A percentile compares a stretch with the other conserved stretches of the same genome.
Conservation (phyloP, 140 eudicot species). For the Ambrosia hybrid region DNA sequence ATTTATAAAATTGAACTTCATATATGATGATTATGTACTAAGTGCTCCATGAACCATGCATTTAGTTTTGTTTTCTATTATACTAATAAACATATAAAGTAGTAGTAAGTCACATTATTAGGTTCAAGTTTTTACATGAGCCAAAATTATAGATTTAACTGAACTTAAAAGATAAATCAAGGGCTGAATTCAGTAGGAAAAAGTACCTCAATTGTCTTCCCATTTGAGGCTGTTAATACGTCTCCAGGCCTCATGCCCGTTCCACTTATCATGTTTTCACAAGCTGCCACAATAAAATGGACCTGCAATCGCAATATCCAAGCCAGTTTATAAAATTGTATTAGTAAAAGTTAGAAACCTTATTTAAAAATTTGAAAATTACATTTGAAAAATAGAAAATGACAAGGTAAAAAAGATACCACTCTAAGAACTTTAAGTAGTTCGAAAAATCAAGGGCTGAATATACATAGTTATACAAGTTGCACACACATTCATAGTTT, state of each 20-base stretch:
- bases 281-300: conserved; percentile 94
- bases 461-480: neutral
- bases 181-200: neutral
- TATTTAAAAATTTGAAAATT: neutral
- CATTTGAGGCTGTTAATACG: conserved; percentile 87
- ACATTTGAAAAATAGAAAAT: neutral
- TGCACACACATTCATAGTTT: neutral
- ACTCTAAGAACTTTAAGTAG: conserved; percentile 10
- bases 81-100: neutral
- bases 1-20: neutral
- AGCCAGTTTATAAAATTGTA: neutral
- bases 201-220: conserved; percentile 92
- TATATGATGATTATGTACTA: neutral
- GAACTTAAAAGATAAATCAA: conserved; percentile 10
- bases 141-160: neutral
- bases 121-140: neutral
- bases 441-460: neutral
- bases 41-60: neutral
- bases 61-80: neutral
- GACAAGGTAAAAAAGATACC: neutral
- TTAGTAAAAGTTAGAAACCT: neutral
- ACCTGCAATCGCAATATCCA: conserved; percentile 47
- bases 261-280: conserved; percentile 98
- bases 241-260: conserved; percentile 99
- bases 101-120: neutral